Base-by-base conservation (phyloP, 257 asterid species). In the Capsicum baccatum region DNA sequence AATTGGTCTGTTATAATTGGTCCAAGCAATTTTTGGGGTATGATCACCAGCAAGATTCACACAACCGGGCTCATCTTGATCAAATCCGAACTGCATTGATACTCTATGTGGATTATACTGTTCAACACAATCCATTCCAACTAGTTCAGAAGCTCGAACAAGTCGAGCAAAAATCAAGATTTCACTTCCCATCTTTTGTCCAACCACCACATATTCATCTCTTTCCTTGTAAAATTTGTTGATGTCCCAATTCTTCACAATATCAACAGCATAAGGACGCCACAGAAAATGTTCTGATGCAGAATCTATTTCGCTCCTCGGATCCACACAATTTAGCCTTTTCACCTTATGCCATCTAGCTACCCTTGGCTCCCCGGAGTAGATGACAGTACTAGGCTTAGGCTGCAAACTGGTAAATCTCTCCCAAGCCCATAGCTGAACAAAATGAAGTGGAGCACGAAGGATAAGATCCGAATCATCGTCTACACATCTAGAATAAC, bases 341-440 rank as follows among this genome's bases (percentile, higher is more conserved):
- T 39, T 39, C 44, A 39, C 44, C 44, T 39, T 39, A 39, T 39
- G 44, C 44, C 44, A 39, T 39, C 44, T 39, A 39, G 86, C 88
- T 57, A 89, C 64, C 56, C 88, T 81, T 37, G 89, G 89, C 47
- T 83, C 86, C 16, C 67, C 80, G 5, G 0, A 3, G 26, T 9
- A 33, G 6, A 64, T 11, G 1, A 76, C 14, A 39, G 57, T 39
- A 39, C 44, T 67, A 9, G 89, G 88, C 9, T 69, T 63, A 6
- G 82, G 88, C 17, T 52, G 35, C 17, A 39, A 39, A 39, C 5
- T 39, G 44, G 44, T 39, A 39, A 39, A 39, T 39, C 44, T 39
- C 44, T 39, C 93, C 90, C 89, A 90, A 15, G 80, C 88, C 93
- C 95, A 91, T 44, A 83, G 86, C 70, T 87, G 92, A 56, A 91